Conservation (phyloP, 371 early-diverging fungal genomes). For the Mortierella sp. region DNA sequence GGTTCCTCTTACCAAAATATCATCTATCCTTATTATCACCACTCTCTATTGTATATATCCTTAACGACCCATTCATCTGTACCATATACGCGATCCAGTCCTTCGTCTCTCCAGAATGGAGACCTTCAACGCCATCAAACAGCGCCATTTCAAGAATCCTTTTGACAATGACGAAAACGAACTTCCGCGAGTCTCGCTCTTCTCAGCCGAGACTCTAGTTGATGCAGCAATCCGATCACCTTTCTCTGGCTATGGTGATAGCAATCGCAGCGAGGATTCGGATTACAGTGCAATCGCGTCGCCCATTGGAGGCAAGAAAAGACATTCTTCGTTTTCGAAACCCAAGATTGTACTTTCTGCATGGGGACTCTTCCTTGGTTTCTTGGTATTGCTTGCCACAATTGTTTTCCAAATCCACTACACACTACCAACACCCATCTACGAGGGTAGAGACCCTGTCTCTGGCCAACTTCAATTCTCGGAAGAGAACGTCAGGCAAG, state of each 20-base stretch:
- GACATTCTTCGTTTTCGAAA: slow-evolving; percentile 16
- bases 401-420: slow-evolving; percentile 59
- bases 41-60: too few species aligned
- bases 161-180: slow-evolving; percentile 29
- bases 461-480: slow-evolving; percentile 63
- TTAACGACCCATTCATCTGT: neutral
- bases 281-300: neutral
- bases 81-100: neutral
- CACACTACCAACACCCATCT: slow-evolving; percentile 44
- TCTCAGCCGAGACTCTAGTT: slow-evolving; percentile 27
- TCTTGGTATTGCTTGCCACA: slow-evolving; percentile 40
- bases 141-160: slow-evolving; percentile 32
- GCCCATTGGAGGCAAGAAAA: neutral
- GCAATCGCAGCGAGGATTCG: neutral
- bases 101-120: slow-evolving; percentile 23
- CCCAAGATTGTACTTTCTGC: slow-evolving; percentile 16
- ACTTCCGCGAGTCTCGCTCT: slow-evolving; percentile 5
- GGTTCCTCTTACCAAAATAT: neutral
- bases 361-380: slow-evolving; percentile 33
- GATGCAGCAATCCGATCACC: slow-evolving; percentile 28
- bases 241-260: neutral
- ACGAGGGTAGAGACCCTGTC: slow-evolving; percentile 30
- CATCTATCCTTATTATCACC: too few species aligned
- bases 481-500: slow-evolving; percentile 66
- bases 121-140: slow-evolving; percentile 29